Evolutionary conservation across 352 stramenopile genomes (phyloP), one percentile per base, ranked within the genome.

Genomic region (Lagenidium sp.): DNA sequence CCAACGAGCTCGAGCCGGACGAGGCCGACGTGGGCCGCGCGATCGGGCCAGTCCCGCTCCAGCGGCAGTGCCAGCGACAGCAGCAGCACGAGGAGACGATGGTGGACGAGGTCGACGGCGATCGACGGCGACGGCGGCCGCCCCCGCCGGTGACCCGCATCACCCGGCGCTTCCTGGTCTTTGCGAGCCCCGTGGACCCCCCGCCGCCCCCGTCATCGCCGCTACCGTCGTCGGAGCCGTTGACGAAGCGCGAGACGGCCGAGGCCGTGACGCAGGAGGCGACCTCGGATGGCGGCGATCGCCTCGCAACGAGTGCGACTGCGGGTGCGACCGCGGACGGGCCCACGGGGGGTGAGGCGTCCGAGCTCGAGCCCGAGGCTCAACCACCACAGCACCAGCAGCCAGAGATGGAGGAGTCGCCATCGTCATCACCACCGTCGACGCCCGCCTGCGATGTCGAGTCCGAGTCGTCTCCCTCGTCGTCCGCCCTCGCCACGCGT

Each of bases 81-180:
- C n/a, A n/a, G n/a, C n/a, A n/a, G n/a, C n/a, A n/a, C n/a, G n/a
- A n/a, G n/a, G n/a, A n/a, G n/a, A n/a, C n/a, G n/a, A n/a, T n/a
- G n/a, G n/a, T n/a, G n/a, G n/a, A n/a, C n/a, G 28, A 8, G 8
- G 28, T 15, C 28, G 28, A 13, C 28, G 28, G 8, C 28, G 28
- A 32, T 15, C 13, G 39, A 31, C 24, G 39, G 24, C 39, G 39
- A 44, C 13, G 22, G 39, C 6, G 4, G 36, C n/a, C 23, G 7
- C 4, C n/a, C 19, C 6, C 25, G 2, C 18, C 25, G 2, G 28
- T 61, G 12, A 32, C 22, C 2, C 50, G 39, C 12, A 53, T 65
- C 32, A 65, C 57, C 20, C 57, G 42, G 50, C 38, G 50, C 2
- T 54, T 68, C 41, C 15, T 57, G 12, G 15, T 68, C 13, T 58